Evolutionary conservation across 768 basidiomycete species (phyloP).

Genomic region (Pleurotus pulmonarius): DNA sequence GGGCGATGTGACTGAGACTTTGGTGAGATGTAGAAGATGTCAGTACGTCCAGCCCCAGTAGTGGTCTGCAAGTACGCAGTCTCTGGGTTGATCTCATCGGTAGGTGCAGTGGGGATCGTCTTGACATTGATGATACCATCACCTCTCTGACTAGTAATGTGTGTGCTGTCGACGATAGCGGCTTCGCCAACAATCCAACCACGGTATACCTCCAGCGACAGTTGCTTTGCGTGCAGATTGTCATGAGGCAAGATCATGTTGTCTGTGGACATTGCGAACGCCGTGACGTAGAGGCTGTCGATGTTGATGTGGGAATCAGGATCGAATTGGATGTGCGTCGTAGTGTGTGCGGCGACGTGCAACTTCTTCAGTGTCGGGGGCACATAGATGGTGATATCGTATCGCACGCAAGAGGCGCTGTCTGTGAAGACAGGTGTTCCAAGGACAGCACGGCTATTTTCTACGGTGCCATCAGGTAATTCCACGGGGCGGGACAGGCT

Average conservation of each 20-base stretch:
- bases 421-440: constrained; percentile 27
- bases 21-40: constrained; percentile 41
- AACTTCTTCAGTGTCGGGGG: constrained; percentile 49
- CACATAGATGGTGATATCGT: constrained; percentile 47
- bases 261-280: constrained; percentile 28
- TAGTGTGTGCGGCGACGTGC: constrained; percentile 37
- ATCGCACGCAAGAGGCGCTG: constrained; percentile 44
- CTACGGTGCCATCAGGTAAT: constrained; percentile 23
- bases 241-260: constrained; percentile 47
- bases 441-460: constrained; percentile 34
- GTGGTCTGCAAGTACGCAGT: constrained; percentile 38
- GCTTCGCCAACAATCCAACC: constrained; percentile 64
- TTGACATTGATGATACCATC: constrained; percentile 47
- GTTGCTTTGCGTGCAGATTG: constrained; percentile 33
- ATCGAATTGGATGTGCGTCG: constrained; percentile 48
- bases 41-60: constrained; percentile 52
- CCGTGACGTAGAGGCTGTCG: constrained; percentile 40
- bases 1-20: constrained; percentile 38
- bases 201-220: constrained; percentile 42
- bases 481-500: constrained; percentile 30
- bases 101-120: constrained; percentile 36
- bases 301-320: constrained; percentile 36
- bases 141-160: constrained; percentile 46
- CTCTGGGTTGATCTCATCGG: constrained; percentile 26
- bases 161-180: constrained; percentile 36